Base-by-base conservation (phyloP, 352 stramenopile genomes). In the Phytopythium sindhum region DNA sequence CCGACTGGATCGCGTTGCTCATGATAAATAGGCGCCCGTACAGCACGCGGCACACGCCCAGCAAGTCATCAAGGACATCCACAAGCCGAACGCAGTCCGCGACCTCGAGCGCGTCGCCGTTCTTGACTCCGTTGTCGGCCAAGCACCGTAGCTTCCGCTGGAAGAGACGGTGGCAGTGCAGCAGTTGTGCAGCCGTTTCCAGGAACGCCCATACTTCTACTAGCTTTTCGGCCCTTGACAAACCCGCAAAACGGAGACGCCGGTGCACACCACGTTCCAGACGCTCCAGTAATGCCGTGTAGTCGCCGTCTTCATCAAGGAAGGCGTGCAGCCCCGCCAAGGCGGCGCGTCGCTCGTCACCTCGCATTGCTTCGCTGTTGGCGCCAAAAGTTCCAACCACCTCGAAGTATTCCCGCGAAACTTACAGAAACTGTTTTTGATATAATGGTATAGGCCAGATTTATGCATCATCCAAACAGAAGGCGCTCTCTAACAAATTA, bases 271-370 rank as follows among this genome's bases (percentile, higher is more conserved):
- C 19, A 11, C 51, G 50, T 19, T 75, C 64, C n/a, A 74, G 19
- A 26, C 29, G 62, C 17, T 62, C 56, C 15, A 80, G 45, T 39
- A 77, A 75, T n/a, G 48, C 55, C 28, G 65, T 57, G 39, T 67
- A 80, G 11, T 62, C 56, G 21, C 41, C 51, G 50, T 80, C 72
- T 52, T 74, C 66, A 19, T 74, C 66, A 52, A 80, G 63, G 53
- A 75, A 71, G 33, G 64, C 60, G 24, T 60, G 61, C 4, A 77
- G 58, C 4, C 42, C 52, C 26, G 63, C 61, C 50, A 72, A 57
- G 19, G 48, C 61, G 21, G 68, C 71, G 28, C 51, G 28, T 21
- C 19, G 28, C 17, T 28, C 19, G 9, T 14, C 51, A 23, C 29
- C 12, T 12, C 1, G 23, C 37, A 51, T 60, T 14, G 52, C 19